Evolutionary conservation across 2,329 filamentous ascomycete genomes (phyloP), one percentile per base, ranked within the genome.

Genomic region (Fusarium mangiferae): DNA sequence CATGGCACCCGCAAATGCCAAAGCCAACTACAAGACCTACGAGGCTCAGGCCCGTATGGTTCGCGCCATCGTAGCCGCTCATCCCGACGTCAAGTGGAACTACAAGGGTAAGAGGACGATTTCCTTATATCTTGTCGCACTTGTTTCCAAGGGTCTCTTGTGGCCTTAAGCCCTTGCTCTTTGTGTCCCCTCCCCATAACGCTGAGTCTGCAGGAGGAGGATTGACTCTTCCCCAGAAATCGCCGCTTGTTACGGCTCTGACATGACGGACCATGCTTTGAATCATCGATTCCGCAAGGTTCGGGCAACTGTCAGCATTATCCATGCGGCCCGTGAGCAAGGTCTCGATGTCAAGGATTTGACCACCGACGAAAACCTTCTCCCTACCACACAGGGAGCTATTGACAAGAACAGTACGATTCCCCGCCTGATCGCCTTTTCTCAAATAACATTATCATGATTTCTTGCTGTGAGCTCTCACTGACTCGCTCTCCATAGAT

Each of bases 31-130:
- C 82, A 88, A 87, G 70, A 85, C 84, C 5, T 90, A 90, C 78
- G 90, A 92, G 79, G 84, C 87, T 0, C 88, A 90, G 73, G 86
- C 87, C 26, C 89, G 90, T 51, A 86, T 92, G 41, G 83, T 92
- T 6, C 87, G 89, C 4, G 90, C 90, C 10, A 87, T 92, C 30
- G 82, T 92, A 1, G 90, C 90, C 0, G 88, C 89, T 6, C 85
- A 89, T 61, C 87, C 87, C 0, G 82, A 83, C 0, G 77, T 88
- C 0, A 89, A 87, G 70, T 86, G 91, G 60, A 89, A 92, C 78
- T 91, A 88, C 80, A 88, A 87, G 77, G 89, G 90, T 92, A 86
- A 83, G 88, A 59, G 76, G 9, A 22, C 28, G 45, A 24, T 13
- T 35, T 49, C 51, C 14, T 41, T 66, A 44, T 67, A 10, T 67